These are phyloP conservation scores for Geotrichum fermentans DNA, from an alignment of 1,139 yeast genomes.

Conservation along the genomic window DNA sequence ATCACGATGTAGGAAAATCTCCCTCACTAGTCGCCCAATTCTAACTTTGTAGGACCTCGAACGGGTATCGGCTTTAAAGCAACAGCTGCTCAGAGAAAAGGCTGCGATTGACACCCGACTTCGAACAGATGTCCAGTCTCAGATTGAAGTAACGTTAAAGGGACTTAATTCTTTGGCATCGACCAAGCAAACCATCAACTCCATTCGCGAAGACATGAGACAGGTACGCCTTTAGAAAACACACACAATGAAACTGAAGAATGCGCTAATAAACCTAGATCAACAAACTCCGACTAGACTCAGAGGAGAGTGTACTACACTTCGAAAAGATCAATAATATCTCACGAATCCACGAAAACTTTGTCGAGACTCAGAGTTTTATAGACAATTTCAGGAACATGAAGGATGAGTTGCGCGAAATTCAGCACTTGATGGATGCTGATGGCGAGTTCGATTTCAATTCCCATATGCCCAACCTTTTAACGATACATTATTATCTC, in stretches of 20 bases:
- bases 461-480: slow-evolving; percentile 55
- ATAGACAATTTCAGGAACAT: slow-evolving; percentile 60
- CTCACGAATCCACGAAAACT: slow-evolving; percentile 64
- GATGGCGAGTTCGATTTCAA: slow-evolving; percentile 47
- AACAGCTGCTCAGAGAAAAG: slow-evolving; percentile 63
- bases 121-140: slow-evolving; percentile 57
- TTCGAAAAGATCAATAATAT: slow-evolving; percentile 58
- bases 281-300: slow-evolving; percentile 30
- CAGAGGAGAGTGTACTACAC: slow-evolving; percentile 41
- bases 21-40: not conserved
- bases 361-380: slow-evolving; percentile 63
- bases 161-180: slow-evolving; percentile 35
- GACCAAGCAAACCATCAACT: slow-evolving; percentile 32
- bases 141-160: slow-evolving; percentile 49
- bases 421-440: slow-evolving; percentile 53
- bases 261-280: too few relatives aligned
- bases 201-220: slow-evolving; percentile 33
- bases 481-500: slow-evolving; percentile 64
- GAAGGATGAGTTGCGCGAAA: slow-evolving; percentile 46
- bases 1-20: slow-evolving; percentile 28
- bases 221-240: slow-evolving; percentile 14
- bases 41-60: slow-evolving; percentile 43
- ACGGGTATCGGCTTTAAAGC: slow-evolving; percentile 51
- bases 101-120: slow-evolving; percentile 68
- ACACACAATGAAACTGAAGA: not conserved